Evolutionary conservation across 805 yeast genomes (phyloP).

Genomic region (Naumovozyma dairenensis): DNA sequence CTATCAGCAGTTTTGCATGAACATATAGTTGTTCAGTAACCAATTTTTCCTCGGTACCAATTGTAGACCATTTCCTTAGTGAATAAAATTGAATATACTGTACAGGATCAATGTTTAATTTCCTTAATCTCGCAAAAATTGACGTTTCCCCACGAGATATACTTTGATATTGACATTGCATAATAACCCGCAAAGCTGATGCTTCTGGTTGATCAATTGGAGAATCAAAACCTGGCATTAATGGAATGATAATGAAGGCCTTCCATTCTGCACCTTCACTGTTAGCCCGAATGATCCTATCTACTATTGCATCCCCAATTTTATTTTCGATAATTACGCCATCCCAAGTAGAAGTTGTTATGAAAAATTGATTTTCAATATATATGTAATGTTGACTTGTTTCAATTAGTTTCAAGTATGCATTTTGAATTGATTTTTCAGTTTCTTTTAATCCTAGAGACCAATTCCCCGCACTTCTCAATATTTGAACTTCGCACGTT

Average conservation of each 20-base stretch:
- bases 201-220: conserved; percentile 91
- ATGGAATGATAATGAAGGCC: conserved; percentile 83
- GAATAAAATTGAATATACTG: conserved; percentile 89
- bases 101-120: conserved; percentile 76
- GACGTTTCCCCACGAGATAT: conserved; percentile 85
- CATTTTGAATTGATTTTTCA: conserved; percentile 87
- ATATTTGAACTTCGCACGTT: conserved; percentile 81
- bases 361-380: conserved; percentile 91
- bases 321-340: conserved; percentile 77
- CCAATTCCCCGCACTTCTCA: conserved; percentile 90
- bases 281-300: conserved; percentile 83
- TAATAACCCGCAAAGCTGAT: conserved; percentile 86
- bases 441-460: conserved; percentile 77
- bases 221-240: conserved; percentile 96
- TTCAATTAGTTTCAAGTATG: conserved; percentile 83
- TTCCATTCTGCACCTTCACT: conserved; percentile 71
- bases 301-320: conserved; percentile 93
- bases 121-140: conserved; percentile 70
- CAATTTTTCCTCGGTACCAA: conserved; percentile 63
- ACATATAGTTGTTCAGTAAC: conserved; percentile 89
- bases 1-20: conserved; percentile 86
- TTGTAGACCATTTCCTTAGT: conserved; percentile 88
- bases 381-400: conserved; percentile 87
- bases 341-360: conserved; percentile 79
- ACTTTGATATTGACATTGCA: conserved; percentile 92